Percentiles rank a stretch among this genome's conserved stretches.
These are phyloP conservation scores for Cupressus sempervirens DNA, from an alignment of 75 land plant genomes.

Conservation along the genomic window DNA sequence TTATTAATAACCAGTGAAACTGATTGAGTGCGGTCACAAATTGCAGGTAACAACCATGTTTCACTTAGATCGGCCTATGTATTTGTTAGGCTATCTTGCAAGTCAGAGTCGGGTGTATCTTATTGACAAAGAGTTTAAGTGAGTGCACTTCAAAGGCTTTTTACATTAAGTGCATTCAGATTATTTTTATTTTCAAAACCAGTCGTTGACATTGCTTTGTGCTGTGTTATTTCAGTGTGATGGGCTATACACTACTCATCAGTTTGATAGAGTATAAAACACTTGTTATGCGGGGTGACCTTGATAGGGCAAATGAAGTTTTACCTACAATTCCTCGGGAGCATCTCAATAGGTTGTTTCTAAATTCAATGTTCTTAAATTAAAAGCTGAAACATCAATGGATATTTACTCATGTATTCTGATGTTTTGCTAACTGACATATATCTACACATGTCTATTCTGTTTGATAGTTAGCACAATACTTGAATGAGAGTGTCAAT, in stretches of 20 bases:
- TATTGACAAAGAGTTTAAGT: slow-evolving; percentile 99
- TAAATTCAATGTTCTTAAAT: not conserved
- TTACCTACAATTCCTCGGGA: slow-evolving; percentile 94
- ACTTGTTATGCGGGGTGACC: slow-evolving; percentile 91
- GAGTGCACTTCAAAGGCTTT: slow-evolving; percentile 24
- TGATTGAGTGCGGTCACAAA: not conserved
- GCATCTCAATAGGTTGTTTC: slow-evolving; percentile 79
- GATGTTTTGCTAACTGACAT: not conserved
- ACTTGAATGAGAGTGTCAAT: not conserved
- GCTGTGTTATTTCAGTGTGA: slow-evolving; percentile 53
- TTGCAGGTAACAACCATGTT: slow-evolving; percentile 96
- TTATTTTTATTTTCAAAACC: not conserved
- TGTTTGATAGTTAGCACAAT: not conserved
- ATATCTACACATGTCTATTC: not conserved
- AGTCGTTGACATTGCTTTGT: not conserved
- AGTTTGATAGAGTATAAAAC: slow-evolving; percentile 99
- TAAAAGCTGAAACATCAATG: not conserved
- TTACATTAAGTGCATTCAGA: not conserved
- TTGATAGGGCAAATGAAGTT: slow-evolving; percentile 80
- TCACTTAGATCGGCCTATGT: slow-evolving; percentile 99
- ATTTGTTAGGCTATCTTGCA: slow-evolving; percentile 92
- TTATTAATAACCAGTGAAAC: not conserved
- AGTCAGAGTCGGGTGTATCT: slow-evolving; percentile 93
- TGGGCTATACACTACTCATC: slow-evolving; percentile 90
- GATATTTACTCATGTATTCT: not conserved